Conservation (phyloP, 2,329 filamentous ascomycete genomes). For the Waltergamsia citrina region DNA sequence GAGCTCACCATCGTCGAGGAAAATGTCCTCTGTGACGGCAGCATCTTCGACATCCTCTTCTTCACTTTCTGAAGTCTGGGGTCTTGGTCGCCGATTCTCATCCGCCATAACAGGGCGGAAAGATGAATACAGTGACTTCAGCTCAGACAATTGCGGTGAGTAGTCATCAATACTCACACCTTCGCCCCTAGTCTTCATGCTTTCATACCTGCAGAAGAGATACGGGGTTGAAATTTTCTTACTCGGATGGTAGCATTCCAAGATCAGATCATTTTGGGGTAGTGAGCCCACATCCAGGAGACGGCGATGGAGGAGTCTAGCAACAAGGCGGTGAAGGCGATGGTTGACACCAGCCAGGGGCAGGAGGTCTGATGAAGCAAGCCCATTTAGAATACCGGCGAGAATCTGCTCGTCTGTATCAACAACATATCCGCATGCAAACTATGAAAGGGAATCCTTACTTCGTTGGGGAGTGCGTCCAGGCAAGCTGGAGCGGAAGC, state of each 20-base stretch:
- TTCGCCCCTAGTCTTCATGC: constrained; percentile 30
- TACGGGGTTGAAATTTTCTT: constrained; percentile 60
- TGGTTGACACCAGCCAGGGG: constrained; percentile 48
- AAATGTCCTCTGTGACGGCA: constrained; percentile 50
- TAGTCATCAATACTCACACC: constrained; percentile 3
- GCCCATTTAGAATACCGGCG: constrained; percentile 34
- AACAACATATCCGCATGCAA: not conserved
- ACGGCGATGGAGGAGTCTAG: constrained; percentile 55
- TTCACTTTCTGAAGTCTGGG: constrained; percentile 7
- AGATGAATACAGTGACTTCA: constrained; percentile 55
- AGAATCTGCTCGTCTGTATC: constrained; percentile 35
- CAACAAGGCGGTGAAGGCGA: constrained; percentile 52
- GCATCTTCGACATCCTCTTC: constrained; percentile 26
- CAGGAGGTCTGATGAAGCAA: constrained; percentile 43
- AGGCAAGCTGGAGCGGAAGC: too few species aligned
- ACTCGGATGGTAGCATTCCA: constrained; percentile 71
- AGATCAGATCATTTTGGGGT: constrained; percentile 49
- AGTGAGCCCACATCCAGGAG: constrained; percentile 30
- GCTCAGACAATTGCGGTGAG: constrained; percentile 18
- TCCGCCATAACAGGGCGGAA: constrained; percentile 57
- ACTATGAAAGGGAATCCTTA: not conserved
- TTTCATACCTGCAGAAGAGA: constrained; percentile 55
- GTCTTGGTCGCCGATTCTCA: constrained; percentile 27
- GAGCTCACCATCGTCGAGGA: constrained; percentile 58
- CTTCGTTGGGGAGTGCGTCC: constrained; percentile 2